A percentile compares a stretch with the other conserved stretches of the same genome.
These are phyloP conservation scores for Pseudognaphalium luteoalbum DNA, from an alignment of 129 eudicot species.

Conservation along the genomic window DNA sequence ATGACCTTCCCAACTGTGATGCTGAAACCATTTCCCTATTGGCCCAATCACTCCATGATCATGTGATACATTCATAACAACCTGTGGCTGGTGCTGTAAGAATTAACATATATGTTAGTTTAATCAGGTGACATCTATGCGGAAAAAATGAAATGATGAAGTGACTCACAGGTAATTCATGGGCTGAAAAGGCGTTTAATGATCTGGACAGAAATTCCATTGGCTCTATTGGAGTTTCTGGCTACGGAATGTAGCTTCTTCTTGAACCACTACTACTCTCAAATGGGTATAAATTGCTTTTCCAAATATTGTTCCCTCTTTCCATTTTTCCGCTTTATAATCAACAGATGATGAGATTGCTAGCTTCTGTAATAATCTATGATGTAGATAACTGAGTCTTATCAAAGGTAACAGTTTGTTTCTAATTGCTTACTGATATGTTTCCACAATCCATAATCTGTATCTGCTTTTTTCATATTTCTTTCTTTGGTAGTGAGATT, in stretches of 20 bases:
- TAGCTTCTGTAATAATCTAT: neutral
- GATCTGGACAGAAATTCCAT: conserved; percentile 92
- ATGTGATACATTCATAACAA: conserved; percentile 15
- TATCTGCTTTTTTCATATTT: conserved; percentile 8
- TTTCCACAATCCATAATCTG: conserved; percentile 10
- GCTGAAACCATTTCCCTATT: conserved; percentile 61
- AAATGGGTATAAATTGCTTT: conserved; percentile 31
- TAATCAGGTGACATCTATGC: conserved; percentile 24
- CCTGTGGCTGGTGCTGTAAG: neutral
- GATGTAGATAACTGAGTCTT: conserved; percentile 24
- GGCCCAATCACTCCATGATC: conserved; percentile 25
- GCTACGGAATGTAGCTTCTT: conserved; percentile 39
- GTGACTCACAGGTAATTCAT: conserved; percentile 31
- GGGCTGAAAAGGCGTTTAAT: conserved; percentile 74
- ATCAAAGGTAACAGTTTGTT: conserved; percentile 36
- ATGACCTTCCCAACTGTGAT: conserved; percentile 23
- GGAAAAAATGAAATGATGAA: conserved; percentile 56
- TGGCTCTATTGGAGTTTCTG: conserved; percentile 82
- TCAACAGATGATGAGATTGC: neutral
- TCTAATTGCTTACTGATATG: neutral
- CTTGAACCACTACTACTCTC: conserved; percentile 34
- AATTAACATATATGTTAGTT: neutral
- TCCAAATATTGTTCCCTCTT: conserved; percentile 32
- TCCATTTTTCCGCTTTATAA: conserved; percentile 24
- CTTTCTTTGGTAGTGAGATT: conserved; percentile 46